Conservation (phyloP, 1,139 yeast genomes). For the Diutina sp. region DNA sequence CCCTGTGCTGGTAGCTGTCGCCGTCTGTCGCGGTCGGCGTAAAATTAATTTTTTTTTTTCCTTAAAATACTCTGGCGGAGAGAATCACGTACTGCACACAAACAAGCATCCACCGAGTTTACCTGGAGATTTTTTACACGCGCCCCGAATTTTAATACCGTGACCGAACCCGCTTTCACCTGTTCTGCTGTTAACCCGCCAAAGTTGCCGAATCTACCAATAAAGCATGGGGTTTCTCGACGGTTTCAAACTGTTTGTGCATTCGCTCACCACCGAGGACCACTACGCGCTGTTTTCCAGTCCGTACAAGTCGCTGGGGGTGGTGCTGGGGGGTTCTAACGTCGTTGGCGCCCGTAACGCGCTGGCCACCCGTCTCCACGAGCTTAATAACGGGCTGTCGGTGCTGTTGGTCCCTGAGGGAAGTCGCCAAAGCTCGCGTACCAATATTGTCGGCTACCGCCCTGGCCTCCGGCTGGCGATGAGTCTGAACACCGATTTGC, state of each 20-base stretch:
- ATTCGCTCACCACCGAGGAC: conserved; percentile 51
- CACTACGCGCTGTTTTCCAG: conserved; percentile 50
- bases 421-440: conserved; percentile 6
- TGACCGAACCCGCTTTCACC: not conserved
- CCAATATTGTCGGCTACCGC: conserved; percentile 7
- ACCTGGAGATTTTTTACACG: not conserved
- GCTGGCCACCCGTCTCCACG: conserved; percentile 20
- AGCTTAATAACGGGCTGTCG: conserved; percentile 29
- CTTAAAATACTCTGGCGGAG: not conserved
- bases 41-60: not conserved
- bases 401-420: conserved; percentile 5
- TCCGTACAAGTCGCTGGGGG: conserved; percentile 18
- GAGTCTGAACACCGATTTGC: conserved; percentile 18
- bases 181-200: not conserved
- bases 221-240: conserved; percentile 30
- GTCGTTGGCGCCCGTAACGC: conserved; percentile 11
- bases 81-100: not conserved
- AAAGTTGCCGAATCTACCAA: not conserved
- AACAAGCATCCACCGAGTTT: not conserved
- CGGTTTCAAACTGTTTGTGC: conserved; percentile 37
- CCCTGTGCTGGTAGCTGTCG: not conserved
- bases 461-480: conserved; percentile 10
- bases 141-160: not conserved
- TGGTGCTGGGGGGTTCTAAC: conserved; percentile 9
- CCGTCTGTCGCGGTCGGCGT: not conserved